Percentiles rank a stretch among this genome's conserved stretches.
These are phyloP conservation scores for Tetrapisispora phaffii DNA, from an alignment of 805 yeast species.

Conservation along the genomic window DNA sequence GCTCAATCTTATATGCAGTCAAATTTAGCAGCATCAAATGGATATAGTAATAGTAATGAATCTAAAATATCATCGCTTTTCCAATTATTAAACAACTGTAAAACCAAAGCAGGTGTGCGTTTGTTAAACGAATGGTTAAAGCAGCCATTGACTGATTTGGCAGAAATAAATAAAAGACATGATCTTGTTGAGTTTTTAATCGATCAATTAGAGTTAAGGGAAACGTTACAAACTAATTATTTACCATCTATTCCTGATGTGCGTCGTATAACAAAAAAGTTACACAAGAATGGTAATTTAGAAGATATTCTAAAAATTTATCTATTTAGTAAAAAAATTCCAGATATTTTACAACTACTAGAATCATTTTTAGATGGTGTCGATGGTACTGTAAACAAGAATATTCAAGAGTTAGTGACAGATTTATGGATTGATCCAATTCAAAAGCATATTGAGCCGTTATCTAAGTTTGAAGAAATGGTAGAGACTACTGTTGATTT, in stretches of 20 bases:
- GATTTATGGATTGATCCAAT: slow-evolving; percentile 53
- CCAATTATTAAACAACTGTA: slow-evolving; percentile 81
- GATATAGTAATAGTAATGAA: slow-evolving; percentile 9
- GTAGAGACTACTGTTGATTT: slow-evolving; percentile 90
- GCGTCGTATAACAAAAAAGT: slow-evolving; percentile 60
- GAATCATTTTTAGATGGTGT: slow-evolving; percentile 31
- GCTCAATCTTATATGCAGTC: slow-evolving; percentile 15
- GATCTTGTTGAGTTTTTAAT: slow-evolving; percentile 61
- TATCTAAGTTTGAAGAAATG: slow-evolving; percentile 66
- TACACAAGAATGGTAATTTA: slow-evolving; percentile 48
- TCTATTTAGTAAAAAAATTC: slow-evolving; percentile 64
- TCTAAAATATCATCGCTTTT: slow-evolving; percentile 52
- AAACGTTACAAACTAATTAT: slow-evolving; percentile 55
- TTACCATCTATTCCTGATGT: slow-evolving; percentile 75
- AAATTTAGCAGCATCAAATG: slow-evolving; percentile 1
- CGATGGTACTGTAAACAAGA: slow-evolving; percentile 16
- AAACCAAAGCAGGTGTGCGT: slow-evolving; percentile 81
- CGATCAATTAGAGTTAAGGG: slow-evolving; percentile 59
- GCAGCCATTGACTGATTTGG: slow-evolving; percentile 72
- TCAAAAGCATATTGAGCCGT: slow-evolving; percentile 37
- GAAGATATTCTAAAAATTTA: slow-evolving; percentile 88
- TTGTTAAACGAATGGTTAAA: slow-evolving; percentile 88
- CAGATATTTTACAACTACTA: slow-evolving; percentile 52
- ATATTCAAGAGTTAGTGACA: slow-evolving; percentile 32
- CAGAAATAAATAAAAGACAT: slow-evolving; percentile 58